phyloP scores from a whole-genome alignment of 495 filamentous ascomycete genomes.

The Podospora pseudopauciseta region DNA sequence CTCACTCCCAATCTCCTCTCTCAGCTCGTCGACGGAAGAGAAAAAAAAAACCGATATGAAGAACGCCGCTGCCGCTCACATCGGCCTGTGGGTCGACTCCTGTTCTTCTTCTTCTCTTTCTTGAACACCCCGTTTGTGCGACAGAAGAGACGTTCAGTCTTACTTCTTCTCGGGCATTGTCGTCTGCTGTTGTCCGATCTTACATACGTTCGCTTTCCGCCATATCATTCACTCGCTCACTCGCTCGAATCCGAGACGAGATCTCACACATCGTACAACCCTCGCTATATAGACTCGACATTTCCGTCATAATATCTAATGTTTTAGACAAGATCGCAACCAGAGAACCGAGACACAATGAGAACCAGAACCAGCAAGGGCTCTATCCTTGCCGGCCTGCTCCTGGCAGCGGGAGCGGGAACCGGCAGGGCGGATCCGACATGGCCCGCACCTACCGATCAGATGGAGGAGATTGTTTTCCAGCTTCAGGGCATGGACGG shows the following conservation, averaged over 20 bases:
- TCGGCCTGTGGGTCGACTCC: background rate
- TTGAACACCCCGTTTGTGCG: background rate
- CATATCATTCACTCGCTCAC: background rate
- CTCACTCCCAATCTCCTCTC: background rate
- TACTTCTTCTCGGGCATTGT: background rate
- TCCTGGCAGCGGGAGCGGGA: constrained; percentile 30
- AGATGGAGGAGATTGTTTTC: constrained; percentile 62
- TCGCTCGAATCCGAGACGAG: constrained; percentile 1
- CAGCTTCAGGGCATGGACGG: constrained; percentile 52
- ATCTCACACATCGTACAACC: background rate
- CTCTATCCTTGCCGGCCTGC: constrained; percentile 27
- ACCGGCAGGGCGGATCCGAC: constrained; percentile 46
- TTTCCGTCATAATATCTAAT: constrained; percentile 13
- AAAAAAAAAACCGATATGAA: constrained; percentile 1
- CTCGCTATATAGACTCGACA: background rate
- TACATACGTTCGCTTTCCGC: background rate
- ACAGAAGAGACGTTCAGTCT: background rate
- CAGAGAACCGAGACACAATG: constrained; percentile 19
- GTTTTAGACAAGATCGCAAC: constrained; percentile 13
- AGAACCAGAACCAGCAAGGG: constrained; percentile 16
- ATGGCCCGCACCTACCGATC: constrained; percentile 58
- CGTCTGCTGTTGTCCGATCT: background rate
- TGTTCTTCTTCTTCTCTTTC: background rate
- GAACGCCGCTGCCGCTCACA: background rate
- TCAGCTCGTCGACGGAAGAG: background rate